These are phyloP conservation scores for Chlamydomonas eustigma DNA, from an alignment of 139 green algal species.

Conservation along the genomic window DNA sequence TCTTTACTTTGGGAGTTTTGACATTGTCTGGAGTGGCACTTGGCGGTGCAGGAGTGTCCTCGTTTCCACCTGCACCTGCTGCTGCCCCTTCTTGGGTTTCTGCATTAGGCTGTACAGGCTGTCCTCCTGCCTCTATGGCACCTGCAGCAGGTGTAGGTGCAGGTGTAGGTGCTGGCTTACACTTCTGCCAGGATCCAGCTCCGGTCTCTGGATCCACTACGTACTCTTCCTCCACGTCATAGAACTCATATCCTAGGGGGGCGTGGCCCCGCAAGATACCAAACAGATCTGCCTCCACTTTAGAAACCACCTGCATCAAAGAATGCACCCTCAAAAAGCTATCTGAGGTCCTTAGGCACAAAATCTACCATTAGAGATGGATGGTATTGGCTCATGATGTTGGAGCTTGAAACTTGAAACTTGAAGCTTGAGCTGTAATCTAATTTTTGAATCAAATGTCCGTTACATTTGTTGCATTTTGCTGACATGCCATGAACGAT, in stretches of 20 bases:
- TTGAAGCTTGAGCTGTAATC: too few relatives aligned
- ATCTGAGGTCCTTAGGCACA: too few relatives aligned
- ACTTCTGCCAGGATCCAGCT: neutral
- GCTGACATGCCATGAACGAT: too few relatives aligned
- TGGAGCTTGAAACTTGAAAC: neutral
- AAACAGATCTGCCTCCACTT: conserved; percentile 60
- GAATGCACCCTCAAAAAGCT: neutral
- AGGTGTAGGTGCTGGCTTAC: neutral
- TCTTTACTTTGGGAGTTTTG: neutral
- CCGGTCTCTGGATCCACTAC: conserved; percentile 41
- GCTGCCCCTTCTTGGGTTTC: neutral
- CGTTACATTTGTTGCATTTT: too few relatives aligned
- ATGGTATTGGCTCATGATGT: neutral
- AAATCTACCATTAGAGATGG: neutral
- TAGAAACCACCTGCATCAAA: conserved; percentile 12
- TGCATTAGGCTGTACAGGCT: too few relatives aligned
- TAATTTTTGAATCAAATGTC: too few relatives aligned
- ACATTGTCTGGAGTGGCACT: neutral
- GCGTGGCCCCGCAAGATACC: conserved; percentile 59
- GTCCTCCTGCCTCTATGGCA: too few relatives aligned
- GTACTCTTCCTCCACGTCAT: conserved; percentile 80
- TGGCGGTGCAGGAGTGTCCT: neutral
- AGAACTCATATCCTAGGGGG: conserved; percentile 58
- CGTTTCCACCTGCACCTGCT: conserved; percentile 1
- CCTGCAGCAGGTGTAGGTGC: neutral